phyloP scores from a whole-genome alignment of 768 basidiomycete species.

The Trametes punicea region DNA sequence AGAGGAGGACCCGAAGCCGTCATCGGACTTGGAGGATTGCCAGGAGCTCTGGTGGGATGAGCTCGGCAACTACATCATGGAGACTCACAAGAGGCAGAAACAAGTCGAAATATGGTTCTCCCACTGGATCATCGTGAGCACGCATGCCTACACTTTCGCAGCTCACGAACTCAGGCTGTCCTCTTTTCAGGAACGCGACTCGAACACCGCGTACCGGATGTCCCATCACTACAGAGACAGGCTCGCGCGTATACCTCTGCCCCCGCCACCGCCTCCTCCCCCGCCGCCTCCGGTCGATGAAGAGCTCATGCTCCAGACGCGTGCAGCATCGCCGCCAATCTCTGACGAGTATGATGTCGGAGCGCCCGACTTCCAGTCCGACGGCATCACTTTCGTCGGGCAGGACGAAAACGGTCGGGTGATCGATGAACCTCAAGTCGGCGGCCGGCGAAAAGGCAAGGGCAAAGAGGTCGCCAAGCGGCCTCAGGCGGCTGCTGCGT shows the following conservation, averaged over 20 bases:
- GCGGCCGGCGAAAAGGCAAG: constrained; percentile 37
- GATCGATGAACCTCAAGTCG: constrained; percentile 45
- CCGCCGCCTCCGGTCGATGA: constrained; percentile 32
- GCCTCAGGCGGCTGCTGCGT: constrained; percentile 43
- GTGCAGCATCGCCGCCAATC: constrained; percentile 33
- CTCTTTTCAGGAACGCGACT: constrained; percentile 63
- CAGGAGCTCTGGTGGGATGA: constrained; percentile 74
- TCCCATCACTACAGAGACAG: constrained; percentile 55
- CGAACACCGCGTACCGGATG: constrained; percentile 53
- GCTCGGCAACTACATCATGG: constrained; percentile 63
- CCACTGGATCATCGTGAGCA: constrained; percentile 56
- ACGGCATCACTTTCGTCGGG: constrained; percentile 20
- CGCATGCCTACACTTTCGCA: neutral
- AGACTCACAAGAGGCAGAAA: constrained; percentile 69
- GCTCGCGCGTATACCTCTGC: constrained; percentile 44
- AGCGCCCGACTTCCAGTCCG: constrained; percentile 20
- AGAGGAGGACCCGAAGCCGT: constrained; percentile 46
- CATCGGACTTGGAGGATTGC: constrained; percentile 82
- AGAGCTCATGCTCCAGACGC: constrained; percentile 35
- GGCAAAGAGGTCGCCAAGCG: constrained; percentile 50
- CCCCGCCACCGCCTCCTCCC: constrained; percentile 35
- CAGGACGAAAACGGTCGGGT: constrained; percentile 59
- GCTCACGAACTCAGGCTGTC: neutral
- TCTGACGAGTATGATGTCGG: constrained; percentile 30
- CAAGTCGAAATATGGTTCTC: constrained; percentile 76